Evolutionary conservation across 1,139 yeast genomes (phyloP).

Genomic region (Hyphopichia fennica): DNA sequence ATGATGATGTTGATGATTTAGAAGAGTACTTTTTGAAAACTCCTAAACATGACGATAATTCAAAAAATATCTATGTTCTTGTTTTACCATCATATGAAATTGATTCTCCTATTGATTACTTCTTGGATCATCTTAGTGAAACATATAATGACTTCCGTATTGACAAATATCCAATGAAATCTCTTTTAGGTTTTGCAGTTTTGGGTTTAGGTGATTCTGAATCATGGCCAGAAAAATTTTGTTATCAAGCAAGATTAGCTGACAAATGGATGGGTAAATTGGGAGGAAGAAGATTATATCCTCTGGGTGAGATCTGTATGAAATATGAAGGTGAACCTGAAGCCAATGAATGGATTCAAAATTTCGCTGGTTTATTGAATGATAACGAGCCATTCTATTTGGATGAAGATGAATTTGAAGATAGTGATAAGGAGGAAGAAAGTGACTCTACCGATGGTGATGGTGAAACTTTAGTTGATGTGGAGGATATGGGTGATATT

Average conservation of each 20-base stretch:
- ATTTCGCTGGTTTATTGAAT: constrained; percentile 55
- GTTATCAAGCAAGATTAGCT: constrained; percentile 79
- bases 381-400: constrained; percentile 68
- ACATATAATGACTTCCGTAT: constrained; percentile 83
- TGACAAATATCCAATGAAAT: constrained; percentile 72
- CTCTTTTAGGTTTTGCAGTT: constrained; percentile 76
- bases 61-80: constrained; percentile 60
- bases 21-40: constrained; percentile 78
- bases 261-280: constrained; percentile 78
- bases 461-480: constrained; percentile 61
- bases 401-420: constrained; percentile 35
- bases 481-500: constrained; percentile 80
- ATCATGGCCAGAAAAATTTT: constrained; percentile 75
- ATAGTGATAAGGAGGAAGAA: constrained; percentile 44
- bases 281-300: constrained; percentile 83
- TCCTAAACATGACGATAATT: constrained; percentile 39
- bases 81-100: constrained; percentile 91
- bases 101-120: constrained; percentile 88
- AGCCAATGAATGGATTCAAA: constrained; percentile 65
- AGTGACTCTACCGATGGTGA: constrained; percentile 47
- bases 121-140: constrained; percentile 76
- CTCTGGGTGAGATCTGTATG: constrained; percentile 83
- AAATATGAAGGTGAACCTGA: constrained; percentile 65
- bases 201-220: constrained; percentile 88
- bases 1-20: constrained; percentile 80